Evolutionary conservation across 2,329 filamentous ascomycete genomes (phyloP), one percentile per base, ranked within the genome.

Genomic region (Fusarium multiceps): DNA sequence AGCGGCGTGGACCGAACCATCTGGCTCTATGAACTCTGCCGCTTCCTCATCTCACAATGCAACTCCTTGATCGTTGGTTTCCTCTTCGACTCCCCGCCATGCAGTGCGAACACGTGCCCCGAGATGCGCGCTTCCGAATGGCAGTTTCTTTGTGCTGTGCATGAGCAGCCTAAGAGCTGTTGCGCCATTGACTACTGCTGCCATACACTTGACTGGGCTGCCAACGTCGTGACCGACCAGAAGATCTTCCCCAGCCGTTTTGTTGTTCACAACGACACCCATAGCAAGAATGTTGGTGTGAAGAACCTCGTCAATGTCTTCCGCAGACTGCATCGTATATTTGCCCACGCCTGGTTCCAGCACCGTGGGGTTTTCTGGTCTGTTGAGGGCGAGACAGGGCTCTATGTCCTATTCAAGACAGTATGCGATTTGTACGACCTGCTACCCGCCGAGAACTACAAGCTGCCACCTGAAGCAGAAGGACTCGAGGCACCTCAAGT

Each of bases 181-280:
- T 98, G 95, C 80, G 96, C 96, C 54, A 98, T 99, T 77, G 96
- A 99, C 82, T 99, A 99, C 83, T 98, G 94, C 86, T 98, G 95
- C 79, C 96, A 99, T 79, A 99, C 96, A 0, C 90, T 99, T 45
- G 96, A 99, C 82, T 98, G 95, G 93, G 96, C 96, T 4, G 94
- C 93, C 60, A 97, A 97, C 75, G 92, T 95, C 21, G 90, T 99
- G 60, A 97, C 95, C 4, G 96, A 94, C 74, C 92, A 93, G 57
- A 98, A 98, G 84, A 92, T 96, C 77, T 99, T 99, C 78, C 95
- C 96, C 1, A 97, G 93, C 73, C 89, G 96, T 55, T 88, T 97
- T 69, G 86, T 88, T 55, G 81, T 87, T 11, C 75, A 85, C 28
- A 82, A 80, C 59, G 87, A 87, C 77, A 84, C 83, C 41, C 86